A percentile compares a stretch with the other conserved stretches of the same genome.
Evolutionary conservation across 345 rosid genomes (phyloP).

Genomic region (Sisymbrium altissimum): DNA sequence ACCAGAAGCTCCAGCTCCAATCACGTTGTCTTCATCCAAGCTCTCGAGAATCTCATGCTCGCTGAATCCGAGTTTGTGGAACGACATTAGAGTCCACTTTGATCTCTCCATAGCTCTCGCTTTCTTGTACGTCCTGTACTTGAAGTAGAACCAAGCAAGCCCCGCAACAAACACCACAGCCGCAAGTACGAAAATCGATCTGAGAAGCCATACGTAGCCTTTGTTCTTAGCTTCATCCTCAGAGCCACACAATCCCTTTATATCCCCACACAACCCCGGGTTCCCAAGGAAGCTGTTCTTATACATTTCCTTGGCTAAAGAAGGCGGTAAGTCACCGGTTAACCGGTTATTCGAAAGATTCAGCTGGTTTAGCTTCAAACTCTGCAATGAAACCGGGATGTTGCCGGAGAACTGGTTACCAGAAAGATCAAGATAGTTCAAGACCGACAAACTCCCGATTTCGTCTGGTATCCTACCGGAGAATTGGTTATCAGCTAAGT

Average conservation of each 20-base stretch:
- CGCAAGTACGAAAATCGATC: slow-evolving; percentile 68
- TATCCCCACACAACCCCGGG: slow-evolving; percentile 73
- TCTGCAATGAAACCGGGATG: slow-evolving; percentile 70
- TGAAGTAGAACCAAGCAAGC: slow-evolving; percentile 74
- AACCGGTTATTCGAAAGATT: slow-evolving; percentile 73
- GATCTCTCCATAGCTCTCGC: slow-evolving; percentile 67
- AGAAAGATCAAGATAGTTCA: slow-evolving; percentile 91
- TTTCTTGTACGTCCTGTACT: slow-evolving; percentile 65
- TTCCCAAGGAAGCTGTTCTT: slow-evolving; percentile 73
- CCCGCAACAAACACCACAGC: slow-evolving; percentile 65
- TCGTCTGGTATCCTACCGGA: slow-evolving; percentile 65
- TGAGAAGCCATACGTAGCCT: slow-evolving; percentile 73
- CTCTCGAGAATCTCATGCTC: slow-evolving; percentile 81
- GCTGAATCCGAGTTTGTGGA: slow-evolving; percentile 87
- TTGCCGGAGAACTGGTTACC: slow-evolving; percentile 59
- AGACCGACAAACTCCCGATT: slow-evolving; percentile 65
- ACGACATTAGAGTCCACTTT: slow-evolving; percentile 95
- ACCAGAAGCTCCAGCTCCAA: slow-evolving; percentile 89
- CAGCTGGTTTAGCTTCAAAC: slow-evolving; percentile 83
- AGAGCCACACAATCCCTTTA: slow-evolving; percentile 61
- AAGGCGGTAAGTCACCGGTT: slow-evolving; percentile 67
- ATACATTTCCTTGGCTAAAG: slow-evolving; percentile 58
- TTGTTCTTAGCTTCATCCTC: slow-evolving; percentile 41
- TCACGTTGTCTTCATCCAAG: slow-evolving; percentile 90
- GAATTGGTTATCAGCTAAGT: slow-evolving; percentile 58